These are phyloP conservation scores for Trichophyton schoenleinii DNA, from an alignment of 2,329 filamentous ascomycete genomes.

Conservation along the genomic window DNA sequence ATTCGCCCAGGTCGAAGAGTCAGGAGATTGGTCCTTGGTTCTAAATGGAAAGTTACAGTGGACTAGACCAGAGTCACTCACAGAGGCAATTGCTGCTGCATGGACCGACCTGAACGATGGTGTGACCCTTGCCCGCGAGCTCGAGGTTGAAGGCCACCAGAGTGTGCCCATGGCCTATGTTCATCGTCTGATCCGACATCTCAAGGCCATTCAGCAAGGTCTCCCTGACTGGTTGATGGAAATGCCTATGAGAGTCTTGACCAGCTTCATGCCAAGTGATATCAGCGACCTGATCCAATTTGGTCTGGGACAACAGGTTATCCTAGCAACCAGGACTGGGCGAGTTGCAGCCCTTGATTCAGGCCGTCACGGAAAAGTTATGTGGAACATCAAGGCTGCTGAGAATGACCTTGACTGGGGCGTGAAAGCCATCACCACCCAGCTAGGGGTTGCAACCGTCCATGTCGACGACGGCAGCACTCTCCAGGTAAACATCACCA, in stretches of 20 bases:
- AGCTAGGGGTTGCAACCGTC: constrained; percentile 48
- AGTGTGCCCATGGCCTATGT: constrained; percentile 72
- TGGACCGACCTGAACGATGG: constrained; percentile 66
- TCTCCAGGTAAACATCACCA: constrained; percentile 37
- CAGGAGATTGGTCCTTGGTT: constrained; percentile 68
- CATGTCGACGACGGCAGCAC: constrained; percentile 51
- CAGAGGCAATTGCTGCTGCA: constrained; percentile 63
- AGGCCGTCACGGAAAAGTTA: constrained; percentile 56
- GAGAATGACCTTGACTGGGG: constrained; percentile 51
- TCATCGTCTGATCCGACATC: constrained; percentile 71
- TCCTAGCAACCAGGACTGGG: constrained; percentile 68
- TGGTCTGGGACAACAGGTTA: constrained; percentile 73
- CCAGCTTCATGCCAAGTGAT: constrained; percentile 46
- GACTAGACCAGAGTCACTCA: constrained; percentile 69
- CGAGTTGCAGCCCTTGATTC: constrained; percentile 69
- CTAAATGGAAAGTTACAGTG: constrained; percentile 71
- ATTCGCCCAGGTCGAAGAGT: constrained; percentile 53
- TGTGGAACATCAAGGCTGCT: constrained; percentile 61
- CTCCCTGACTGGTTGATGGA: constrained; percentile 61
- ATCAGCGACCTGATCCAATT: constrained; percentile 50
- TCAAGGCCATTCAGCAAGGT: constrained; percentile 57
- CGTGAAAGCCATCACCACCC: constrained; percentile 53
- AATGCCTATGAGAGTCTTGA: constrained; percentile 56
- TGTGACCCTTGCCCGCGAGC: constrained; percentile 62
- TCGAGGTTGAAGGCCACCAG: constrained; percentile 76